Evolutionary conservation across 2,329 filamentous ascomycete genomes (phyloP), one percentile per base, ranked within the genome.

Genomic region (Pseudophaeomoniella oleicola): DNA sequence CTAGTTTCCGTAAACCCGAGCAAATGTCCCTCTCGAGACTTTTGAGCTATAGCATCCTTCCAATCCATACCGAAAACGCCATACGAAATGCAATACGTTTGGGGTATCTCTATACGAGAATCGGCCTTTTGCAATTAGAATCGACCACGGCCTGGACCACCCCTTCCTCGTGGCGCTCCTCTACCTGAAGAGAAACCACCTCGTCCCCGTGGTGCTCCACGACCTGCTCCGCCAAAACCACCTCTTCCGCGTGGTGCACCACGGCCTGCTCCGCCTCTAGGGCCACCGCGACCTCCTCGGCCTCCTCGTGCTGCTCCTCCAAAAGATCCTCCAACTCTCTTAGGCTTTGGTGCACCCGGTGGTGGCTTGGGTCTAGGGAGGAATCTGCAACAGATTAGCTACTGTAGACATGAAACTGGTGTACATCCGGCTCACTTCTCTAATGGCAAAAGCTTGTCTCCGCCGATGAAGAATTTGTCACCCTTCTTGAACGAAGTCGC

Each of bases 401-500:
- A 37, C 9, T 27, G n/a, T 36, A 17, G 31, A 35, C 12, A 30
- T 34, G 12, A 29, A 15, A 13, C 15, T 32, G n/a, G 18, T 17
- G 34, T 16, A 34, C 47, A 36, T 13, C 33, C 16, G 9, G 42
- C 57, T 38, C 59, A 75, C 71, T 81, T 86, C 62, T 98, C 90
- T 50, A 96, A 67, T 32, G 90, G 88, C 43, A 98, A 70, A 36
- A 94, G 75, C 71, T 94, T 98, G 66, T 96, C 90, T 53, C 78
- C 75, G 50, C 80, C 83, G 55, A 96, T 94, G 69, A 78, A 98
- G 66, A 98, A 92, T 67, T 92, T 94, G 71, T 96, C 90, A 56
- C 90, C 90, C 44, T 78, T 65, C 69, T 94, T 93, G 78, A 96
- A 98, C 30, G 82, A 90, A 41, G 78, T 75, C 43, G 90, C 86